phyloP scores from a whole-genome alignment of 345 rosid species.

The Xanthoceras sorbifolium region DNA sequence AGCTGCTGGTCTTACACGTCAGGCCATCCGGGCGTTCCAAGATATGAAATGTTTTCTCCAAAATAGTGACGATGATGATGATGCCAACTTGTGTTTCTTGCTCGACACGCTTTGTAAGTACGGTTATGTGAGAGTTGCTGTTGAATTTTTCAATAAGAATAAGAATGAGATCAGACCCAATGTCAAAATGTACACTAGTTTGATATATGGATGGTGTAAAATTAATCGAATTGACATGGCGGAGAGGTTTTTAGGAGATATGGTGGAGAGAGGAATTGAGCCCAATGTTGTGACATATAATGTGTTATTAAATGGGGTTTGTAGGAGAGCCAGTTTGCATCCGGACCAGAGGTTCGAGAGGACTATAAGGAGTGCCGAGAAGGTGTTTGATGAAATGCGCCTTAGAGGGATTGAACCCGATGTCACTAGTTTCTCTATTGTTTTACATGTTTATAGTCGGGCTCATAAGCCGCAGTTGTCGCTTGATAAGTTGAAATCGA shows the following conservation, averaged over 20 bases:
- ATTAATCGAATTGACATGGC: conserved; percentile 72
- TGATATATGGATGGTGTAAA: conserved; percentile 84
- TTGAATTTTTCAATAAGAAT: conserved; percentile 58
- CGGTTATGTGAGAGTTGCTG: conserved; percentile 64
- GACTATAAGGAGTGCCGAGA: conserved; percentile 62
- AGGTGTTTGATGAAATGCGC: conserved; percentile 81
- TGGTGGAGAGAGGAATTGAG: conserved; percentile 63
- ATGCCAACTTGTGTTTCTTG: conserved; percentile 48
- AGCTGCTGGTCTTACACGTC: conserved; percentile 86
- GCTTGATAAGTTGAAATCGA: conserved; percentile 65
- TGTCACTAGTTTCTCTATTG: conserved; percentile 71
- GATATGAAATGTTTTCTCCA: conserved; percentile 60
- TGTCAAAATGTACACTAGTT: conserved; percentile 60
- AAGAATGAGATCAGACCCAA: conserved; percentile 42
- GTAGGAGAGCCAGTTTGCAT: conserved; percentile 76
- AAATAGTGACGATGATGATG: conserved; percentile 17
- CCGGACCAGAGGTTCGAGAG: conserved; percentile 68
- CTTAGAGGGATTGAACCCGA: conserved; percentile 78
- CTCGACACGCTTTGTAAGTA: conserved; percentile 84
- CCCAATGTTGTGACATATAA: conserved; percentile 75
- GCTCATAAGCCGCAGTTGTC: conserved; percentile 79
- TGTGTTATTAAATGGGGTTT: conserved; percentile 74
- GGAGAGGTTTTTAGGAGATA: conserved; percentile 67
- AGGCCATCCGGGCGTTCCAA: conserved; percentile 75
- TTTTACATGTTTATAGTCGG: conserved; percentile 77